Evolutionary conservation across 306 rosid species (phyloP).

Genomic region (Citrullus amarus): DNA sequence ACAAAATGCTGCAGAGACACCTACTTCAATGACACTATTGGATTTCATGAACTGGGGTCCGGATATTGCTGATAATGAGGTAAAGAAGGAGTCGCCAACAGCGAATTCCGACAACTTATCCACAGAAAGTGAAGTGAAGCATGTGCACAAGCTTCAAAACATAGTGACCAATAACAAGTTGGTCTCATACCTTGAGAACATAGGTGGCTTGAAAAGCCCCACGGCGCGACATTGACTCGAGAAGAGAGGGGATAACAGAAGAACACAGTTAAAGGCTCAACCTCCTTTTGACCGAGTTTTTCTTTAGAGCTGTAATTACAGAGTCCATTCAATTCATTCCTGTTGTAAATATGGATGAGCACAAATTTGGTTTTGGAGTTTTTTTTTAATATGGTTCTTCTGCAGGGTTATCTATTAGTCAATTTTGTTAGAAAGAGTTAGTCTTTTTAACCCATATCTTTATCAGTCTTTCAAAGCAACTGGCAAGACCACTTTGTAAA

Average conservation of each 20-base stretch:
- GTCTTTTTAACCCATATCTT: conserved; percentile 14
- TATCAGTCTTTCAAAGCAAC: background rate
- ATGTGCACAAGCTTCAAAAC: conserved; percentile 8
- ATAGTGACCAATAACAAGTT: conserved; percentile 37
- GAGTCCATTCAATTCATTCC: conserved; percentile 29
- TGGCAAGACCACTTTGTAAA: background rate
- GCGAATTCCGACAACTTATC: background rate
- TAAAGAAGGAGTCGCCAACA: conserved; percentile 28
- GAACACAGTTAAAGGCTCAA: conserved; percentile 13
- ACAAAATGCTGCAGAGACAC: conserved; percentile 21
- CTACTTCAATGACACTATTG: conserved; percentile 51
- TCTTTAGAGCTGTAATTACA: conserved; percentile 20
- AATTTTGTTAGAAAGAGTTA: conserved; percentile 12
- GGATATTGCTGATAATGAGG: conserved; percentile 36
- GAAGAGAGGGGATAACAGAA: background rate
- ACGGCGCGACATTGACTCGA: conserved; percentile 58
- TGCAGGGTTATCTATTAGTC: background rate
- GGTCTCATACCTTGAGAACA: conserved; percentile 58
- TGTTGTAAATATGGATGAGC: conserved; percentile 41
- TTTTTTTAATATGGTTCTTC: conserved; percentile 17
- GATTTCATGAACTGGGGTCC: conserved; percentile 93
- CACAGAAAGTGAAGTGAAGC: conserved; percentile 11
- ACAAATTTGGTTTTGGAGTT: conserved; percentile 18
- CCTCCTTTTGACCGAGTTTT: conserved; percentile 9
- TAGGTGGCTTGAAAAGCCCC: conserved; percentile 81